These are phyloP conservation scores for Vigna trinervia DNA, from an alignment of 306 rosid genomes.

Conservation along the genomic window DNA sequence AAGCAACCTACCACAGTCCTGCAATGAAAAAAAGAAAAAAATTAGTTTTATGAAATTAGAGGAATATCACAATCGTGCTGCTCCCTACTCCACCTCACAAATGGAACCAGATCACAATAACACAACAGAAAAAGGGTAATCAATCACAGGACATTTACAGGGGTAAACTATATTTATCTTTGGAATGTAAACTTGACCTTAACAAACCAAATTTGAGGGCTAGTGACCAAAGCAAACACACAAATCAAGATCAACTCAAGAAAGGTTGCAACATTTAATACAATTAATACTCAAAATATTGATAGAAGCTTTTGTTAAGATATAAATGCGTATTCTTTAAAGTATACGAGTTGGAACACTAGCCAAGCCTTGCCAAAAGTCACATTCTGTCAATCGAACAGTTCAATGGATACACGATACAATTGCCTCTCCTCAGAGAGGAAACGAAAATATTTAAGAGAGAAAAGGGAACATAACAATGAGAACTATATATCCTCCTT, in stretches of 20 bases:
- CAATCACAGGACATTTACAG: background rate
- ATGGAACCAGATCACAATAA: background rate
- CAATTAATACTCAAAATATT: conserved; percentile 22
- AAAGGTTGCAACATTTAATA: conserved; percentile 13
- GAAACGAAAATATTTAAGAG: background rate
- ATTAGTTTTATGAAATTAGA: conserved; percentile 37
- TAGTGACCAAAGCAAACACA: conserved; percentile 3
- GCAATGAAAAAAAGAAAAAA: conserved; percentile 44
- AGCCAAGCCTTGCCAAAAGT: conserved; percentile 22
- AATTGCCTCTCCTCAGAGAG: background rate
- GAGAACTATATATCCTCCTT: conserved; percentile 20
- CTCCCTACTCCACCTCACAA: background rate
- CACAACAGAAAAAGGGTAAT: conserved; percentile 10
- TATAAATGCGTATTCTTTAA: background rate
- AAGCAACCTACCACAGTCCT: conserved; percentile 72
- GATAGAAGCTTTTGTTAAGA: conserved; percentile 18
- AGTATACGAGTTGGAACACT: conserved; percentile 16
- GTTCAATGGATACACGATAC: background rate
- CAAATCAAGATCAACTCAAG: conserved; percentile 29
- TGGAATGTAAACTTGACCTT: too few relatives aligned
- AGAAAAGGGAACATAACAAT: background rate
- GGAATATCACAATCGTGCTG: conserved; percentile 25
- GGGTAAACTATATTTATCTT: too few relatives aligned
- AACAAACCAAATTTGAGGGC: conserved; percentile 6
- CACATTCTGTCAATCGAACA: background rate